Percentiles rank a stretch among this genome's conserved stretches.
phyloP scores from a whole-genome alignment of 148 eudicot species.

The Fallopia convolvulus region DNA sequence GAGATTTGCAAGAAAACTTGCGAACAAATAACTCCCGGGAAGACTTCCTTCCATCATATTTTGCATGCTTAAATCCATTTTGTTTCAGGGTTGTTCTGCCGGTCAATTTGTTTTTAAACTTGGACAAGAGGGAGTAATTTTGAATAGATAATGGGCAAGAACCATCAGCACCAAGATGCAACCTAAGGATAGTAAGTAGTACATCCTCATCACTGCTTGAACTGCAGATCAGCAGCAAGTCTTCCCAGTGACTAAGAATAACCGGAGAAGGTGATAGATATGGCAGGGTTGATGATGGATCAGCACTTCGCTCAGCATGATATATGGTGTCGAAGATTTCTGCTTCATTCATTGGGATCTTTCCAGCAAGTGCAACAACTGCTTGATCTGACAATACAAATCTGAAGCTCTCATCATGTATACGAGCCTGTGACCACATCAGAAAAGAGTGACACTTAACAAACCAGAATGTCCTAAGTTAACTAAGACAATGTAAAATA shows the following conservation, averaged over 20 bases:
- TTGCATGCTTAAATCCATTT: constrained; percentile 43
- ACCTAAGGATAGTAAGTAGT: constrained; percentile 39
- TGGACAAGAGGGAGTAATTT: constrained; percentile 59
- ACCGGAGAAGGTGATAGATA: constrained; percentile 55
- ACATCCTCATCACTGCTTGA: constrained; percentile 34
- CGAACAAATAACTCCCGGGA: constrained; percentile 83
- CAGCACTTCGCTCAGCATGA: constrained; percentile 49
- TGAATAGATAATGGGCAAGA: constrained; percentile 69
- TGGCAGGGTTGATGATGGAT: constrained; percentile 27
- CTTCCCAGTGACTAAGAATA: constrained; percentile 70
- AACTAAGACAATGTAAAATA: background rate
- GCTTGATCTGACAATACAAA: constrained; percentile 79
- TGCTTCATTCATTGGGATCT: constrained; percentile 39
- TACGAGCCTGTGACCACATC: constrained; percentile 60
- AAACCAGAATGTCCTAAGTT: background rate
- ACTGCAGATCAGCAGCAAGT: constrained; percentile 41
- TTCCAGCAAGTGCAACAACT: constrained; percentile 58
- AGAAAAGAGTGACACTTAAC: background rate
- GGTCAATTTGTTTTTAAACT: constrained; percentile 35
- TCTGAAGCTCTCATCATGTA: constrained; percentile 96
- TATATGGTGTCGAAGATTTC: constrained; percentile 43
- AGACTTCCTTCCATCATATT: constrained; percentile 45
- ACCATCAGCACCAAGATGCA: constrained; percentile 67
- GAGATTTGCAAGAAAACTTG: constrained; percentile 95
- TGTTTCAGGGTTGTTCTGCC: constrained; percentile 31